Evolutionary conservation across 1,284 basidiomycete species (phyloP), one percentile per base, ranked within the genome.

Genomic region (Mycena citricolor): DNA sequence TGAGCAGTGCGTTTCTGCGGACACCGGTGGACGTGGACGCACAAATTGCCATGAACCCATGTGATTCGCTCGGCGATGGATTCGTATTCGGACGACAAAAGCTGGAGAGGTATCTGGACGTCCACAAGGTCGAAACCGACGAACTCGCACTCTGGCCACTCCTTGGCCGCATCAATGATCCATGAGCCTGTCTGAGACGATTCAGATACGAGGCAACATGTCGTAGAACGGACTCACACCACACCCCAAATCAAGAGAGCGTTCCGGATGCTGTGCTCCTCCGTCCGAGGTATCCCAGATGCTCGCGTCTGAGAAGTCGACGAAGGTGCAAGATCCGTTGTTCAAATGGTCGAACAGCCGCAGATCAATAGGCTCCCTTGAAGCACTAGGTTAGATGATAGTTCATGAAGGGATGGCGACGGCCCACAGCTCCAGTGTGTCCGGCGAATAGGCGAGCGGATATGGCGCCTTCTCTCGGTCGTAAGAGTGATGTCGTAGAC

Each of bases 11-110:
- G 30, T 41, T 39, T n/a, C 32, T 19, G 16, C 35, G 19, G 20
- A 6, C 24, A 19, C 20, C 24, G 25, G 38, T 21, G 10, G 26
- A 35, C 29, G 29, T 29, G 34, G 32, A 46, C 48, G 47, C 58
- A 86, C 85, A 88, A 84, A 55, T 88, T 88, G 16, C 85, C 83
- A 52, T 86, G 81, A 22, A 76, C 67, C 83, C 85, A 88, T 56
- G 69, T 65, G 61, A 88, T 74, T 16, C 84, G 76, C 5, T 63
- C 61, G 4, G 77, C 72, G 28, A 81, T 58, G 4, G 67, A 67
- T 8, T 66, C 57, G 11, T 79, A 74, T 12, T 52, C 50, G 10
- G 30, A 34, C 13, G 47, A 41, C 5, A 86, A 57, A 16, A 76
- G 51, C 14, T 66, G 64, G 19, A 74, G 62, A 8, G 82, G 73